Base-by-base conservation (phyloP, 129 eudicot genomes). In the Artemisia annua region DNA sequence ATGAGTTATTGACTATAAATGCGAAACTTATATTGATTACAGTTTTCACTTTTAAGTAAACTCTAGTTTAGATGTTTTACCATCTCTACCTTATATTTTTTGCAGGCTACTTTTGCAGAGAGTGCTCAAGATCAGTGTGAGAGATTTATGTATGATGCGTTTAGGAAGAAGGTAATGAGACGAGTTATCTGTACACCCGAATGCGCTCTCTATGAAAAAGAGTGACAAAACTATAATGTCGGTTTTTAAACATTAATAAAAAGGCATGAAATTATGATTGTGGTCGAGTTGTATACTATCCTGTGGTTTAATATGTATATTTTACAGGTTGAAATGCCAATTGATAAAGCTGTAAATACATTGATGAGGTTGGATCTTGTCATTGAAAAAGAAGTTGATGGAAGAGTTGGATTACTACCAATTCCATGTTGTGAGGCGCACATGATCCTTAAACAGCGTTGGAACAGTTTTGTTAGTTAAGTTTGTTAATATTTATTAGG, bases 261-360 rank as follows among this genome's bases (percentile, higher is more conserved):
- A 16, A 39, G 4, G 50, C 5, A 57, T 64, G 51, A 17, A 16
- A 64, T 43, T 18, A 69, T 16, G 50, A 7, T 30, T 19, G 28
- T 69, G 4, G 44, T 9, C 2, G 11, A 43, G 52, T 35, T 53
- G 1, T 43, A 7, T 22, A 16, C 24, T 50, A 16, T 30, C 12
- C 46, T 48, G 14, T 32, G 30, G 55, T 50, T 11, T 48, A 17
- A 51, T 78, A 66, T 54, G 55, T 9, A n/a, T 46, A 32, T 20
- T 51, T n/a, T 82, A 75, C 88, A 94, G 99, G 88, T 94, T 11
- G 89, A 90, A 71, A 94, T 94, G 98, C 96, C 97, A 50, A 82
- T 88, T 28, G 93, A 83, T 12, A 94, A 94, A 85, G 98, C 97
- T 53, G 66, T 85, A 59, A 72, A 88, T 53, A 94, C 88, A 50